A percentile compares a stretch with the other conserved stretches of the same genome.
Conservation (phyloP, 148 eudicot species). For the Nyssa sinensis region DNA sequence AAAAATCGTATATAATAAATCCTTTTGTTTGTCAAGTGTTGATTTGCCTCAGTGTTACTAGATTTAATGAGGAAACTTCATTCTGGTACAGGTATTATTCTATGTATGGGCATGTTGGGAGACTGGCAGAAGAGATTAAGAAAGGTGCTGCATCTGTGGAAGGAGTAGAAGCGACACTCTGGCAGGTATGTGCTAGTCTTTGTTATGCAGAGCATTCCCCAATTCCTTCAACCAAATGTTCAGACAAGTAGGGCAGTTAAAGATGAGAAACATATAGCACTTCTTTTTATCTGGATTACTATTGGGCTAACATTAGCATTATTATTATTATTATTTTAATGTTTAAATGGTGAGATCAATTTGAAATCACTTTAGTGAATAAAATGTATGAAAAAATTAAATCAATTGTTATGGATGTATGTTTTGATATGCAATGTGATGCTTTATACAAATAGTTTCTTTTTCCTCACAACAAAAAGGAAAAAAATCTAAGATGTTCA, state of each 20-base stretch:
- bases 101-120: constrained; percentile 70
- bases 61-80: not conserved
- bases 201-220: not conserved
- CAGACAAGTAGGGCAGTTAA: too few species aligned
- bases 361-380: not conserved
- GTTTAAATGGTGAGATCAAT: not conserved
- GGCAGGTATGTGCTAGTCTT: constrained; percentile 53
- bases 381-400: not conserved
- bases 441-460: too few species aligned
- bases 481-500: too few species aligned
- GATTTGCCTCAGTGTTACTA: not conserved
- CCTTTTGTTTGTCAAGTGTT: not conserved
- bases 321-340: too few species aligned
- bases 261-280: too few species aligned
- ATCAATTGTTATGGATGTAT: not conserved
- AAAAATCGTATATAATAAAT: too few species aligned
- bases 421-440: not conserved
- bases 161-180: constrained; percentile 76
- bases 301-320: too few species aligned
- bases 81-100: constrained; percentile 61
- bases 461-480: too few species aligned
- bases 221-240: too few species aligned
- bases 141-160: constrained; percentile 79
- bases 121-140: constrained; percentile 63
- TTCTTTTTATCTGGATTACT: too few species aligned